phyloP scores from a whole-genome alignment of 805 yeast species.

The Debaryomyces castellii region DNA sequence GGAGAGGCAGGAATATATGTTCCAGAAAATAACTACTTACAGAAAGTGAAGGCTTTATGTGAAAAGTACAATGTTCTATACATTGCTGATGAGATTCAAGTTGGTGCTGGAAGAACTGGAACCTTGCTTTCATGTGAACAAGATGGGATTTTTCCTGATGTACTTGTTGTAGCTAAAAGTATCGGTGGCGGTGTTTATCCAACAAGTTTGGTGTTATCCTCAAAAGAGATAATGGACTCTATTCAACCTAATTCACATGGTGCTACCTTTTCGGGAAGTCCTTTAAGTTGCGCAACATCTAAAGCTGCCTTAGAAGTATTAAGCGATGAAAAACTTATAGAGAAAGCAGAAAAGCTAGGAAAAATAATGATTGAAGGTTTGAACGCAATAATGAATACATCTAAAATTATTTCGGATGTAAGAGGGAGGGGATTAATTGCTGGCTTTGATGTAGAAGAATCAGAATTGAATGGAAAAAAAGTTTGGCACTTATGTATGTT shows the following conservation, averaged over 20 bases:
- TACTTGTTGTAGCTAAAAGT: constrained; percentile 23
- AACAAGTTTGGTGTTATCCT: constrained; percentile 16
- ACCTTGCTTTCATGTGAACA: constrained; percentile 2
- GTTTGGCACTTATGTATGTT: constrained; percentile 23
- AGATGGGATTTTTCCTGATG: constrained; percentile 19
- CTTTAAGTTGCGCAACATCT: constrained; percentile 22
- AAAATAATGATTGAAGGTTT: constrained; percentile 16
- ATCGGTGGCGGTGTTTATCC: constrained; percentile 25
- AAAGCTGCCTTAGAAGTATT: constrained; percentile 22
- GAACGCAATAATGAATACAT: constrained; percentile 8
- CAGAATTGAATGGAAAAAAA: constrained; percentile 12
- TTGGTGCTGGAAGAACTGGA: constrained; percentile 5
- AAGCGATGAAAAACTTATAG: constrained; percentile 19
- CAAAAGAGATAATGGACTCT: constrained; percentile 19
- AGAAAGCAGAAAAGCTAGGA: constrained; percentile 10
- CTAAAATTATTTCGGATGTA: constrained; percentile 16
- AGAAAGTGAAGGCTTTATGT: neutral
- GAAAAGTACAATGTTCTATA: constrained; percentile 1
- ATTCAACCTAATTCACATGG: constrained; percentile 25
- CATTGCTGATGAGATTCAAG: constrained; percentile 1
- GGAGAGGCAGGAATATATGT: constrained; percentile 3
- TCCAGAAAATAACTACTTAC: neutral
- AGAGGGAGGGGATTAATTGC: constrained; percentile 22
- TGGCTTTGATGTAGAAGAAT: constrained; percentile 9
- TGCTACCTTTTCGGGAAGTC: constrained; percentile 26